A percentile compares a stretch with the other conserved stretches of the same genome.
These are phyloP conservation scores for Geum urbanum DNA, from an alignment of 306 rosid species.

Conservation along the genomic window DNA sequence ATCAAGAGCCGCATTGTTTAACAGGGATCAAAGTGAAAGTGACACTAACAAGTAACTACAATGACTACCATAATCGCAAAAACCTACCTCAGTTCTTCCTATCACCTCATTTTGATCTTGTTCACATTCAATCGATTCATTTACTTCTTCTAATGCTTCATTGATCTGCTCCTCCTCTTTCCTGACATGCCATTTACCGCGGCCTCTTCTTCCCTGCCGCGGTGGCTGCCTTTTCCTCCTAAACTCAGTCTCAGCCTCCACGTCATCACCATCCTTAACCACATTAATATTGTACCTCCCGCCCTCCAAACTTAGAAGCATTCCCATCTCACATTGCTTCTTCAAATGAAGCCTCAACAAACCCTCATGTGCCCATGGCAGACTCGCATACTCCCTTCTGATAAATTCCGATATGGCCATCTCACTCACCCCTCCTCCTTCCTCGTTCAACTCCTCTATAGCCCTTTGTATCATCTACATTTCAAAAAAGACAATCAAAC, in stretches of 20 bases:
- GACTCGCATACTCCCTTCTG: slow-evolving; percentile 22
- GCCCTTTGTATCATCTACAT: slow-evolving; percentile 42
- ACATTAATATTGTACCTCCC: slow-evolving; percentile 18
- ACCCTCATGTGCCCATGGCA: slow-evolving; percentile 28
- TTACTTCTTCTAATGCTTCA: background rate
- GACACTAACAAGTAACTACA: background rate
- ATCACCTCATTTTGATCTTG: background rate
- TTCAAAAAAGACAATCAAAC: background rate
- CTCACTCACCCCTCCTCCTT: slow-evolving; percentile 27
- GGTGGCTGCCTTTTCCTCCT: slow-evolving; percentile 3
- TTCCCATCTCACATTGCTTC: slow-evolving; percentile 35
- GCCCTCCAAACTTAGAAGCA: slow-evolving; percentile 22
- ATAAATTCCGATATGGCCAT: slow-evolving; percentile 26
- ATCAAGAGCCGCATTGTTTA: background rate
- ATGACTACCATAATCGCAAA: background rate
- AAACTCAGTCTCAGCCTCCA: slow-evolving; percentile 5
- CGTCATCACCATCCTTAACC: slow-evolving; percentile 14
- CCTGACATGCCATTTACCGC: background rate
- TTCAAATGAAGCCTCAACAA: slow-evolving; percentile 32
- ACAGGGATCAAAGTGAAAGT: background rate
- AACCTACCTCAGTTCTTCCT: slow-evolving; percentile 19
- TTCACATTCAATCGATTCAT: slow-evolving; percentile 5
- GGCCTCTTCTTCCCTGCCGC: background rate
- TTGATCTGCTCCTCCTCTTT: slow-evolving; percentile 3
- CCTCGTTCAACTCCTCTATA: slow-evolving; percentile 27